Evolutionary conservation across 2,329 filamentous ascomycete genomes (phyloP), one percentile per base, ranked within the genome.

Genomic region (Botrytis fragariae): DNA sequence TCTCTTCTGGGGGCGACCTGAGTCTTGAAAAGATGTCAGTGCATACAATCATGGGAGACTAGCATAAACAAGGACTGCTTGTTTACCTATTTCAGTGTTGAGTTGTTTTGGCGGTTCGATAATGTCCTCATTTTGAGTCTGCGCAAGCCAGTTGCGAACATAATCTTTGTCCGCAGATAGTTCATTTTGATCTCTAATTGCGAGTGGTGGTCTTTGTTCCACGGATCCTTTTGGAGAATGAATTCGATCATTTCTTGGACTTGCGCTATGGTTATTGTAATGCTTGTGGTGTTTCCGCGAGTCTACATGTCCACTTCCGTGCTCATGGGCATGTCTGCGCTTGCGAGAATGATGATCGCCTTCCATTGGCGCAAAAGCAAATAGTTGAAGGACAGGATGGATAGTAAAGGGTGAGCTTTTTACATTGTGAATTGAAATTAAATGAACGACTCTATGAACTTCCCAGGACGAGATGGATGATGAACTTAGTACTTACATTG

Each of bases 141-240:
- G 76, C 37, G 73, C 76, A 70, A 81, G 77, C 79, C 79, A 81
- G 71, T 67, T 76, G 32, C 69, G 74, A 73, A 81, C 73, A 69
- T 78, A 80, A 39, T 78, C 72, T 54, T 74, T 65, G 51, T 78
- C 74, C 25, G 71, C 76, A 72, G 74, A 76, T 69, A 79, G 59
- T 20, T 74, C 45, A 35, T 51, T 62, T 48, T 62, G 54, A 29
- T 62, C 25, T 39, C 20, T 62, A 22, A 61, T 45, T 29, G n/a
- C 37, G 32, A 62, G 54, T n/a, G 39, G 54, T 20, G 54, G 57
- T 8, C 35, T 51, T 14, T 32, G 54, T 20, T 44, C 37, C 14
- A 7, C 48, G 1, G 16, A 35, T n/a, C 3, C 37, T 16, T 25
- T 14, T 20, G 14, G 20, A 14, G 42, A 69, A 51, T 29, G 35